Evolutionary conservation across 208 protist genomes (phyloP), one percentile per base, ranked within the genome.

Genomic region (Leishmania arabica): DNA sequence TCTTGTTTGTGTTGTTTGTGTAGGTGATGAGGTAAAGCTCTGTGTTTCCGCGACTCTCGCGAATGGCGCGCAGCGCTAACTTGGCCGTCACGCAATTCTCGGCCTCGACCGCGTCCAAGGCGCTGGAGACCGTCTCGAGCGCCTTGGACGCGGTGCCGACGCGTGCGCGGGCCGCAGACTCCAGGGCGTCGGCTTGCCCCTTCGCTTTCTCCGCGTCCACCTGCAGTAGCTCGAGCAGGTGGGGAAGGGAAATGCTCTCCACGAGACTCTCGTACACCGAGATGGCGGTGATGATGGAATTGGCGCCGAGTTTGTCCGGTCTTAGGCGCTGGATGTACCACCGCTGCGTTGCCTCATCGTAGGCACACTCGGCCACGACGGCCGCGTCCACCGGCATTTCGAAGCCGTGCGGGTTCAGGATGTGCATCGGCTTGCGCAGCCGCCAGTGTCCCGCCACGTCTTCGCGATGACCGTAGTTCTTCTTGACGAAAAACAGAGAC

Each of bases 221-320:
- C 19, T 62, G 75, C 74, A 88, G 83, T 75, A 90, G 71, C 2
- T 83, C 49, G 24, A 90, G 70, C 51, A 96, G 84, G 37, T 65
- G 73, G 27, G 66, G 62, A 72, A 96, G 83, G 7, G 73, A 86
- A 11, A 95, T 83, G 76, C 93, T 78, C 75, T 97, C 92, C 17
- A 91, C 92, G 34, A 95, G 66, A 72, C 91, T 95, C 74, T 97
- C 92, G 69, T 93, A 75, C 0, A 97, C 92, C 17, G 94, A 97
- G 69, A 96, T 91, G 76, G 88, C 89, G 17, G 94, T 97, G 34
- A 93, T 84, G 72, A 97, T 89, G 40, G 91, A 95, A 81, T 97
- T 97, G 24, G 94, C 91, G 7, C 92, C 87, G 56, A 60, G 80
- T 64, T 93, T 93, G 81, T 97, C 94, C 15, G 47, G 82, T 6